These are phyloP conservation scores for Botrytis pseudocinerea DNA, from an alignment of 2,329 filamentous ascomycete species.

Conservation along the genomic window DNA sequence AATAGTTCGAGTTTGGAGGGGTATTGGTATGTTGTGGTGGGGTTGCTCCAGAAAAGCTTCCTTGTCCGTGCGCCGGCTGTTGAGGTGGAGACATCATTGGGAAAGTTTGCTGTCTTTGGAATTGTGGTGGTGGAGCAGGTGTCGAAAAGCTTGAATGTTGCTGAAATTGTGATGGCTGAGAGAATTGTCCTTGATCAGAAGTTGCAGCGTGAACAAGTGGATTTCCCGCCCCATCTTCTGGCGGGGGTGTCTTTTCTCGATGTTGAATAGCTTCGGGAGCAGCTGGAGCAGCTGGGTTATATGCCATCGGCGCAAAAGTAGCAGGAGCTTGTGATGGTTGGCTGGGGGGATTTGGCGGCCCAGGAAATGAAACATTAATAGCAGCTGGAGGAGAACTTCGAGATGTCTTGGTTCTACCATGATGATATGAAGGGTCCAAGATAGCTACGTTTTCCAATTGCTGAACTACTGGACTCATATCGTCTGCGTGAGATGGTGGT, in stretches of 20 bases:
- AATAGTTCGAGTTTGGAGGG: slow-evolving; percentile 34
- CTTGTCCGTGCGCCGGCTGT: slow-evolving; percentile 10
- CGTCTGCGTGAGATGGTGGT: slow-evolving; percentile 48
- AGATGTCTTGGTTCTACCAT: slow-evolving; percentile 37
- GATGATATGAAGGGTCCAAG: slow-evolving; percentile 54
- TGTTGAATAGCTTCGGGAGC: slow-evolving; percentile 71
- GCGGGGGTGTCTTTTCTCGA: slow-evolving; percentile 77
- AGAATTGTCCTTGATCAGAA: slow-evolving; percentile 56
- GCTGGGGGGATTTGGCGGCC: slow-evolving; percentile 43
- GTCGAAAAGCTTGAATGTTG: slow-evolving; percentile 23
- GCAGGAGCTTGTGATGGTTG: slow-evolving; percentile 42
- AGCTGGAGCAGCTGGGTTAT: slow-evolving; percentile 76
- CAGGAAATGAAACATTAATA: slow-evolving; percentile 32
- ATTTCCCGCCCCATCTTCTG: slow-evolving; percentile 63
- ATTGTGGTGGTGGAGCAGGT: slow-evolving; percentile 28
- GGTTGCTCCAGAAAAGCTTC: slow-evolving; percentile 5
- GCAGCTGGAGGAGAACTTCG: slow-evolving; percentile 28
- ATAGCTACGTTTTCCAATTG: slow-evolving; percentile 72
- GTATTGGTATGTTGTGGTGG: slow-evolving; percentile 19
- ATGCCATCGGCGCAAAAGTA: slow-evolving; percentile 61
- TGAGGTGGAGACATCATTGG: slow-evolving; percentile 23
- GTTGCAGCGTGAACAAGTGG: slow-evolving; percentile 59
- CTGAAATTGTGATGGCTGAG: slow-evolving; percentile 50
- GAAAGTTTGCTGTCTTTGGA: slow-evolving; percentile 21
- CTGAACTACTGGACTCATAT: slow-evolving; percentile 70